Conservation (phyloP, 177 flowering plant species). For the Vitis hybrid region DNA sequence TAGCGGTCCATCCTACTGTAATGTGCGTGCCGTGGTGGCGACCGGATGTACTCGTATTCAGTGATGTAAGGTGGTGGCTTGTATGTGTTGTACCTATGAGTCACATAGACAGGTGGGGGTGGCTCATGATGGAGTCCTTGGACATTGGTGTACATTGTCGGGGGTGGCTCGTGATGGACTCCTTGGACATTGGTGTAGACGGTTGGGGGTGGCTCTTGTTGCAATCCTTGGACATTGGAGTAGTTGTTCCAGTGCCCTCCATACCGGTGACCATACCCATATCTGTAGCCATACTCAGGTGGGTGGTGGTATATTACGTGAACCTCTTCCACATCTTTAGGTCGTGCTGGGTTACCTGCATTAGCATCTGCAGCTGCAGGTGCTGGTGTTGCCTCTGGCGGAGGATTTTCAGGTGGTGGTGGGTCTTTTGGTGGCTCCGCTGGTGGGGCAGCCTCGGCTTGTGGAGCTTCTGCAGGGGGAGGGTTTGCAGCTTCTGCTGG, state of each 20-base stretch:
- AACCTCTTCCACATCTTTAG: slow-evolving; percentile 56
- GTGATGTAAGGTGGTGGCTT: slow-evolving; percentile 63
- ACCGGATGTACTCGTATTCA: slow-evolving; percentile 38
- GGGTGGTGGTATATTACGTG: slow-evolving; percentile 60
- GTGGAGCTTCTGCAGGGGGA: slow-evolving; percentile 36
- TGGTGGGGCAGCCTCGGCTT: slow-evolving; percentile 27
- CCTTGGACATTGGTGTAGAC: slow-evolving; percentile 25
- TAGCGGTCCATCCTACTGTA: slow-evolving; percentile 42
- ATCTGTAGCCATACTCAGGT: slow-evolving; percentile 42
- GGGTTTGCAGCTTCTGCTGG: slow-evolving; percentile 35
- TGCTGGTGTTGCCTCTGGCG: slow-evolving; percentile 29
- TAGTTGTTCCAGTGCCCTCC: slow-evolving; percentile 31
- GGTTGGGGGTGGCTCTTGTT: slow-evolving; percentile 19
- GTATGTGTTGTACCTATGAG: slow-evolving; percentile 69
- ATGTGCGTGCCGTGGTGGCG: slow-evolving; percentile 36
- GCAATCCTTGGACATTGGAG: slow-evolving; percentile 23
- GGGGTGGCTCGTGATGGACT: slow-evolving; percentile 20
- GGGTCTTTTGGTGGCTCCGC: slow-evolving; percentile 28
- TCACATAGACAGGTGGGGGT: slow-evolving; percentile 35
- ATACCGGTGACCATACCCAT: slow-evolving; percentile 24
- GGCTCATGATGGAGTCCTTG: slow-evolving; percentile 24
- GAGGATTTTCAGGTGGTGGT: slow-evolving; percentile 33
- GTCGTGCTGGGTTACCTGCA: slow-evolving; percentile 27
- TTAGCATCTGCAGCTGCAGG: slow-evolving; percentile 21
- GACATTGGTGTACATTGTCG: slow-evolving; percentile 22